Conservation (phyloP, 2,329 filamentous ascomycete genomes). For the Penicillium glabrum region DNA sequence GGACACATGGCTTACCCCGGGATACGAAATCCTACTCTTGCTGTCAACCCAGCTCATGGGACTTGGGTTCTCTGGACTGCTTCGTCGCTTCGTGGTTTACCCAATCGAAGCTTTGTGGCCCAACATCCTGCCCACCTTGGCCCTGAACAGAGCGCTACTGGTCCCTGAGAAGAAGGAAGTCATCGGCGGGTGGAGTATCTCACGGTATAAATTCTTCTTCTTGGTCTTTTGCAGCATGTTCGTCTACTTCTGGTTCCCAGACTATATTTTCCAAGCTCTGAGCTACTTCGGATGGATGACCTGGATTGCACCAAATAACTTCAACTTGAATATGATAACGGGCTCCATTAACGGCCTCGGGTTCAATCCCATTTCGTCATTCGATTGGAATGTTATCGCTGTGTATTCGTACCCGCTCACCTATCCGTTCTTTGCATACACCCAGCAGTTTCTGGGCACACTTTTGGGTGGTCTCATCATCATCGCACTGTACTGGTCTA, state of each 20-base stretch:
- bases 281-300: conserved; percentile 54
- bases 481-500: not conserved
- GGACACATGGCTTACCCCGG: not conserved
- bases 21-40: not conserved
- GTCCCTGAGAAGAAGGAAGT: not conserved
- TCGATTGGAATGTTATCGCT: not conserved
- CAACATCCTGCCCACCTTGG: not conserved
- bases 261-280: conserved; percentile 49
- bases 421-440: not conserved
- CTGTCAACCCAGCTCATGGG: not conserved
- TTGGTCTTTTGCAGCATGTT: conserved; percentile 49
- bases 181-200: conserved; percentile 6
- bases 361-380: not conserved
- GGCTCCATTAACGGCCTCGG: not conserved
- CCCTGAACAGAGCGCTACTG: not conserved
- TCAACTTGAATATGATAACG: not conserved
- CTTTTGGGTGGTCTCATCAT: not conserved
- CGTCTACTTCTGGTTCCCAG: conserved; percentile 54
- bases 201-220: conserved; percentile 41
- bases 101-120: not conserved
- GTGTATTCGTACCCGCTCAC: not conserved
- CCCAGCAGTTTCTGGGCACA: not conserved
- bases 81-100: not conserved
- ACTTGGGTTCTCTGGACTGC: not conserved
- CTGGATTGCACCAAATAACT: conserved; percentile 50